phyloP scores from a whole-genome alignment of 148 eudicot species.

The Amaranthus palmeri region DNA sequence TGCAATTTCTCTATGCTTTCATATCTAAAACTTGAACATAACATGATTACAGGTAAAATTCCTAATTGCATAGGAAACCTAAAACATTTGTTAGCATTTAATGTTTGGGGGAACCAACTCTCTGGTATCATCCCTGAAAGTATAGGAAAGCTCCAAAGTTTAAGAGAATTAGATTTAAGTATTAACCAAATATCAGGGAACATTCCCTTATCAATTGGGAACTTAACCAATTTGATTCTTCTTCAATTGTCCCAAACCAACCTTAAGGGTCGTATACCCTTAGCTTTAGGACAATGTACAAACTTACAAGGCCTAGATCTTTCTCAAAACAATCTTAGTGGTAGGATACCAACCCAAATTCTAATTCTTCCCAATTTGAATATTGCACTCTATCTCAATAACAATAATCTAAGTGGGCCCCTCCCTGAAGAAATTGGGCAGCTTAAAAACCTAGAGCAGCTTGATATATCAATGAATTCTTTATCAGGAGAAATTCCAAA shows the following conservation, averaged over 20 bases:
- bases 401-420: background rate
- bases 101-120: slow-evolving; percentile 8
- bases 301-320: slow-evolving; percentile 23
- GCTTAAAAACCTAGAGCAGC: background rate
- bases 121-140: slow-evolving; percentile 26
- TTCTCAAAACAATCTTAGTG: slow-evolving; percentile 6
- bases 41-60: slow-evolving; percentile 13
- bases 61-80: slow-evolving; percentile 25
- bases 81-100: slow-evolving; percentile 3
- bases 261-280: slow-evolving; percentile 32
- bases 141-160: slow-evolving; percentile 19
- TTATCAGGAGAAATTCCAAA: background rate
- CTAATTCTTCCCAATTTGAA: slow-evolving; percentile 11
- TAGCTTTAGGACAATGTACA: slow-evolving; percentile 27
- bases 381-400: background rate
- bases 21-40: background rate
- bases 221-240: slow-evolving; percentile 18
- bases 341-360: slow-evolving; percentile 28
- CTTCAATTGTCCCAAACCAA: slow-evolving; percentile 15
- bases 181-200: slow-evolving; percentile 24
- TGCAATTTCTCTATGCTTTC: background rate
- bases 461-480: background rate
- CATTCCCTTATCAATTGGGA: slow-evolving; percentile 33
- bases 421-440: background rate
- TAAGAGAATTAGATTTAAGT: background rate